Base-by-base conservation (phyloP, 768 basidiomycete species). In the Albatrellus ellisii region DNA sequence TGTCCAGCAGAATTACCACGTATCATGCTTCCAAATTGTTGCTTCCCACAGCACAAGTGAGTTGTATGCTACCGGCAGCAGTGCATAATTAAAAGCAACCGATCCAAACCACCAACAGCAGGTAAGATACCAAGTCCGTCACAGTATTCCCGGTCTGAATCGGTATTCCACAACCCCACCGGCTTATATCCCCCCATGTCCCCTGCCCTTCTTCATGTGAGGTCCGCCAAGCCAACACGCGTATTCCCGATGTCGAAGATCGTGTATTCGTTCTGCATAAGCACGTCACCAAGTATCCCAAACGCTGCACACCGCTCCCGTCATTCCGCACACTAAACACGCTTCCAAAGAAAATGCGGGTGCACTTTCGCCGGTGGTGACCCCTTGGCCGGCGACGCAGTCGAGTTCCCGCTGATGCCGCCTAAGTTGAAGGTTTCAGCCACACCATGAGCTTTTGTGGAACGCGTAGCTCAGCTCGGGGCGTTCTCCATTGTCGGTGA, bases 401-500 rank as follows among this genome's bases (percentile, higher is more conserved):
- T 28, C 18, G 38, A 32, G 4, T n/a, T 11, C 12, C 10, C 28
- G 25, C 31, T 2, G 32, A 33, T 34, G 10, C 31, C 25, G 11
- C 39, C 44, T 4, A 41, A 28, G n/a, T 15, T 41, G 33, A 45
- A 45, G 20, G 2, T 11, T 9, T 36, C 15, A 36, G 35, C 35
- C 35, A 4, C 15, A 21, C 10, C 25, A 6, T 14, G 12, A 2
- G 20, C 14, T n/a, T 4, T 18, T 29, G 24, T 18, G 26, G 20
- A 17, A n/a, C 27, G 15, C 25, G 24, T 20, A 12, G 10, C 26
- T 12, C 21, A 29, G 28, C 18, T 46, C 46, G 29, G 47, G 43
- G 1, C 61, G 64, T 32, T 31, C 45, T 18, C 11, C 37, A 25
- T 53, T 50, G 24, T 49, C 56, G 20, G 50, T 55, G 29, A 59